A percentile compares a stretch with the other conserved stretches of the same genome.
Evolutionary conservation across 768 basidiomycete species (phyloP).

Genomic region (Paxillus involutus): DNA sequence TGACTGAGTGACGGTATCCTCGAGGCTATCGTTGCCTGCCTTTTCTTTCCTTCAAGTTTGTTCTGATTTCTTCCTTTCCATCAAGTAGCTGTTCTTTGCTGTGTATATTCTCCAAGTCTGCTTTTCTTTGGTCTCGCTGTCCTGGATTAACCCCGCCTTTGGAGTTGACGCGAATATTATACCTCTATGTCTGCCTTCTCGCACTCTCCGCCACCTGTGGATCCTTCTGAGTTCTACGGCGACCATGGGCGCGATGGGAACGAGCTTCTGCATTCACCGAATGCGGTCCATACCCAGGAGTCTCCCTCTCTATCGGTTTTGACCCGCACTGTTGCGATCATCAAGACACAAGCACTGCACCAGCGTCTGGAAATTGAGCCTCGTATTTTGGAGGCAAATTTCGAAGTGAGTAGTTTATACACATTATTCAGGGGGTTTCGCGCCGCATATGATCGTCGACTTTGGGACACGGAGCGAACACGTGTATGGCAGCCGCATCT

Average conservation of each 20-base stretch:
- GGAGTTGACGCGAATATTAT: conserved; percentile 5
- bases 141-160: neutral
- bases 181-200: conserved; percentile 21
- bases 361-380: conserved; percentile 81
- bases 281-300: conserved; percentile 1
- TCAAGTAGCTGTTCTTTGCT: conserved; percentile 15
- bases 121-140: neutral
- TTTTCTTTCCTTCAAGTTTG: conserved; percentile 18
- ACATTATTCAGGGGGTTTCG: conserved; percentile 5
- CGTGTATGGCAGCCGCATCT: conserved; percentile 1
- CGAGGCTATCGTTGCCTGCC: neutral
- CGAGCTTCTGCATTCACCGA: conserved; percentile 3
- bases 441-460: neutral
- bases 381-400: conserved; percentile 75
- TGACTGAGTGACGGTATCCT: conserved; percentile 2
- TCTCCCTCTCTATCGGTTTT: conserved; percentile 11
- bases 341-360: conserved; percentile 75
- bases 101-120: conserved; percentile 16
- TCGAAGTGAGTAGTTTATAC: conserved; percentile 56
- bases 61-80: conserved; percentile 11
- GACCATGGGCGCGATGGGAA: conserved; percentile 2
- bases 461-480: conserved; percentile 1
- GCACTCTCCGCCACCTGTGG: conserved; percentile 11
- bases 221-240: conserved; percentile 18
- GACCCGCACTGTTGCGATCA: conserved; percentile 79